phyloP scores from a whole-genome alignment of 2,329 filamentous ascomycete species.

The Drechslera avenae region DNA sequence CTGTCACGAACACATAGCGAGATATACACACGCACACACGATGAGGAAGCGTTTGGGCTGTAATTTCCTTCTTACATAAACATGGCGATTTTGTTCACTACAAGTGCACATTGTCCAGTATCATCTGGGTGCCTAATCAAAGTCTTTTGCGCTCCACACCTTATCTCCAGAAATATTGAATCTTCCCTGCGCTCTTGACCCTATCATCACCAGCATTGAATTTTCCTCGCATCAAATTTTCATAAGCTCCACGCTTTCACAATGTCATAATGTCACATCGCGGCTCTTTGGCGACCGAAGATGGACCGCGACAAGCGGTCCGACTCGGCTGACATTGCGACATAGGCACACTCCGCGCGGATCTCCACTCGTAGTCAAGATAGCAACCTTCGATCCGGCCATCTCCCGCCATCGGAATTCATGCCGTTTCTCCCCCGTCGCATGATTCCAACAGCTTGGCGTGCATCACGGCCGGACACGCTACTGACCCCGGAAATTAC shows the following conservation, averaged over 20 bases:
- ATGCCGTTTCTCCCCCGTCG: slow-evolving; percentile 6
- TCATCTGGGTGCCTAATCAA: slow-evolving; percentile 15
- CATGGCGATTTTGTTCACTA: slow-evolving; percentile 11
- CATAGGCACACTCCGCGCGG: slow-evolving; percentile 7
- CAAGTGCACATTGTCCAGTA: slow-evolving; percentile 3
- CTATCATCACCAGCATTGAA: slow-evolving; percentile 2
- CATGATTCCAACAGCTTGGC: slow-evolving; percentile 9
- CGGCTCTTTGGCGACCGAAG: slow-evolving; percentile 6
- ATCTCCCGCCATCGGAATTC: slow-evolving; percentile 1
- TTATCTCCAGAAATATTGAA: slow-evolving; percentile 1
- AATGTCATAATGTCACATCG: background rate
- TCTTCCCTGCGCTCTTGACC: slow-evolving; percentile 6
- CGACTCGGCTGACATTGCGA: slow-evolving; percentile 12
- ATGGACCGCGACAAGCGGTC: slow-evolving; percentile 6
- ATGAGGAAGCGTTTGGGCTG: slow-evolving; percentile 18
- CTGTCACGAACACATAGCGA: slow-evolving; percentile 25
- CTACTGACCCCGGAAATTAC: slow-evolving; percentile 9
- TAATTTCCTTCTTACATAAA: slow-evolving; percentile 25
- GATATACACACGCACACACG: slow-evolving; percentile 25
- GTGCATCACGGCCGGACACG: background rate
- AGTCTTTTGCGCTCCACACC: slow-evolving; percentile 9
- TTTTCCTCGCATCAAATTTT: slow-evolving; percentile 13
- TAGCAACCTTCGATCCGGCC: slow-evolving; percentile 2
- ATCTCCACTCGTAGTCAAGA: background rate
- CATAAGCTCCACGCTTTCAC: slow-evolving; percentile 6